Evolutionary conservation across 208 protist genomes (phyloP), one percentile per base, ranked within the genome.

Genomic region (Wallacemonas sp.): DNA sequence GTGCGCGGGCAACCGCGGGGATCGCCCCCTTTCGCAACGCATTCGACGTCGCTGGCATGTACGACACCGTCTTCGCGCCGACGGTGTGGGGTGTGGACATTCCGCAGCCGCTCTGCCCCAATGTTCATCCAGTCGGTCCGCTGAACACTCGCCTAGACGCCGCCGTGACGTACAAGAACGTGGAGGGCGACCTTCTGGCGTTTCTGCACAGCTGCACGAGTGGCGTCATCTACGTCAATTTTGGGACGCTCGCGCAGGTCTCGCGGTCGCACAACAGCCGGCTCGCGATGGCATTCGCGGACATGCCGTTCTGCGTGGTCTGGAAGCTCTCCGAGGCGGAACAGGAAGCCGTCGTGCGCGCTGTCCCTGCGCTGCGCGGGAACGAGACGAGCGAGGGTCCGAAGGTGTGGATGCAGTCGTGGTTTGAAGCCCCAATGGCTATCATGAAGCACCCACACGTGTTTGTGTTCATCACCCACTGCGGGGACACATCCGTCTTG

Each of bases 161-260:
- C 19, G 56, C 39, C 26, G 55, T 69, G 26, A 66, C 58, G 56
- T 48, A 44, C 39, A 65, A 58, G 3, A 17, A 57, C 12, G 58
- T 75, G 58, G 57, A 64, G 19, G n/a, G 56, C 12, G 32, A 34
- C 3, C 67, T 84, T 5, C 33, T 68, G 4, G 21, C 24, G 11
- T 84, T 87, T 65, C 71, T 87, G 19, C 60, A 79, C 61, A 12
- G 55, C 5, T 84, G 77, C 57, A 30, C 47, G 12, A 47, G 68
- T 24, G 81, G 81, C 16, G 74, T 72, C 23, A 17, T 87, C 26
- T 87, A 87, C 68, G 74, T 76, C 24, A 81, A 87, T 66, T 81
- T 81, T 66, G 77, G 81, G 36, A 84, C 77, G 1, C 39, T 81
- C n/a, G 46, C 64, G 29, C 41, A 52, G 21, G 67, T 73, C n/a